A percentile compares a stretch with the other conserved stretches of the same genome.
phyloP scores from a whole-genome alignment of 176 grass and related monocot genomes.

The Bromus sterilis region DNA sequence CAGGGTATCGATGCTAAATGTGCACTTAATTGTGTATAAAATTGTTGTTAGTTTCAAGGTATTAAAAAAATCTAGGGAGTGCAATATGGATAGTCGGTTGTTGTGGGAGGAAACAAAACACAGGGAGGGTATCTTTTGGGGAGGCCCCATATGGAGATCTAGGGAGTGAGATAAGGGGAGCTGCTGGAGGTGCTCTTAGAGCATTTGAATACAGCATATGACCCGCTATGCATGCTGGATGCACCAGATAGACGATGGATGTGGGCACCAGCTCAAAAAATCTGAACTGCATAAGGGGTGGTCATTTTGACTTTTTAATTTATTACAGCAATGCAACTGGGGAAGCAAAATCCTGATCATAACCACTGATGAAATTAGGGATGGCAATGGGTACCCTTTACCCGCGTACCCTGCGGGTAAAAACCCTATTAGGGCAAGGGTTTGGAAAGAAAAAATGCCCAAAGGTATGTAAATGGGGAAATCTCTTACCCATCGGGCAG shows the following conservation, averaged over 20 bases:
- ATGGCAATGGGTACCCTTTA: too few relatives aligned
- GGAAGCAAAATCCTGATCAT: neutral
- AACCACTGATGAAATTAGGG: conserved; percentile 12
- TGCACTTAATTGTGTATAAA: neutral
- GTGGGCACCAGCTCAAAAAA: neutral
- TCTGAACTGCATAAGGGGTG: neutral
- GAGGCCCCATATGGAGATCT: neutral
- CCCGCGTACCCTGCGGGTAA: too few relatives aligned
- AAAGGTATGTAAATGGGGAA: too few relatives aligned
- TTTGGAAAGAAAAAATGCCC: too few relatives aligned
- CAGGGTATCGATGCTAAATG: neutral
- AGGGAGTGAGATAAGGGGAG: neutral
- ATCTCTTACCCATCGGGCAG: too few relatives aligned
- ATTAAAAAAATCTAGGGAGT: neutral
- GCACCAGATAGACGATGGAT: neutral
- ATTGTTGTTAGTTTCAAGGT: neutral
- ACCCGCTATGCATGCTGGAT: neutral
- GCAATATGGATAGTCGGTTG: neutral
- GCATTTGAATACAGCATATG: neutral
- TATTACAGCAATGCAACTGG: neutral
- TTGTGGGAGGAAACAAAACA: neutral
- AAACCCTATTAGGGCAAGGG: too few relatives aligned
- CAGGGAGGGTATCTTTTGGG: neutral
- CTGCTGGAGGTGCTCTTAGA: neutral
- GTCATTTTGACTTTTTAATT: neutral